Percentiles rank a stretch among this genome's conserved stretches.
phyloP scores from a whole-genome alignment of 2,329 filamentous ascomycete species.

The Fusarium abutilonis region DNA sequence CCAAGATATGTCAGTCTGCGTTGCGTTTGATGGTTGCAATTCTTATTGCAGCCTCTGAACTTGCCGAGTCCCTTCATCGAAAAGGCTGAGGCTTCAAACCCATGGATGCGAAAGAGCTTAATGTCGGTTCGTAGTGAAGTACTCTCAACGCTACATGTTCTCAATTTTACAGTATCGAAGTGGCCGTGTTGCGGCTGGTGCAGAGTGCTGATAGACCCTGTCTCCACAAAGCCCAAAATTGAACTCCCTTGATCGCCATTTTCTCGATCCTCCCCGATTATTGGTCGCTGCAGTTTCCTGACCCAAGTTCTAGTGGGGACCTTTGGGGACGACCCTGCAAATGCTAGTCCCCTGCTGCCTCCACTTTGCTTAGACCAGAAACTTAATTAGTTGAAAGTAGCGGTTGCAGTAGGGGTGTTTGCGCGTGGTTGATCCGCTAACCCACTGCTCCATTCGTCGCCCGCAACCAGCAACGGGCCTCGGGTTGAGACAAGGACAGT shows the following conservation, averaged over 20 bases:
- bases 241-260: conserved; percentile 28
- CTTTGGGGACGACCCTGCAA: conserved; percentile 45
- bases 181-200: conserved; percentile 14
- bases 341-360: conserved; percentile 36
- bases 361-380: conserved; percentile 30
- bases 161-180: background rate
- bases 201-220: conserved; percentile 20
- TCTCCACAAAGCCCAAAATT: conserved; percentile 13
- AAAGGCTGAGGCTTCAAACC: background rate
- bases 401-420: conserved; percentile 15
- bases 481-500: conserved; percentile 9
- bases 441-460: conserved; percentile 26
- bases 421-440: conserved; percentile 25
- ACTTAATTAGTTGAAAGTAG: conserved; percentile 15
- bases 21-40: conserved; percentile 10
- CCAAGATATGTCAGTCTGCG: conserved; percentile 22
- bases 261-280: conserved; percentile 51
- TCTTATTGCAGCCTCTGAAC: no score
- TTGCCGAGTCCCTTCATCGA: conserved; percentile 1
- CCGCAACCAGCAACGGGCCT: conserved; percentile 26
- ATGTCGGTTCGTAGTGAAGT: background rate
- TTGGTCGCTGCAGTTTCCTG: conserved; percentile 46
- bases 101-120: no score
- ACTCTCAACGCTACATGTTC: background rate
- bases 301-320: conserved; percentile 44